These are phyloP conservation scores for Meripilus lineatus DNA, from an alignment of 1,284 basidiomycete genomes.

Conservation along the genomic window DNA sequence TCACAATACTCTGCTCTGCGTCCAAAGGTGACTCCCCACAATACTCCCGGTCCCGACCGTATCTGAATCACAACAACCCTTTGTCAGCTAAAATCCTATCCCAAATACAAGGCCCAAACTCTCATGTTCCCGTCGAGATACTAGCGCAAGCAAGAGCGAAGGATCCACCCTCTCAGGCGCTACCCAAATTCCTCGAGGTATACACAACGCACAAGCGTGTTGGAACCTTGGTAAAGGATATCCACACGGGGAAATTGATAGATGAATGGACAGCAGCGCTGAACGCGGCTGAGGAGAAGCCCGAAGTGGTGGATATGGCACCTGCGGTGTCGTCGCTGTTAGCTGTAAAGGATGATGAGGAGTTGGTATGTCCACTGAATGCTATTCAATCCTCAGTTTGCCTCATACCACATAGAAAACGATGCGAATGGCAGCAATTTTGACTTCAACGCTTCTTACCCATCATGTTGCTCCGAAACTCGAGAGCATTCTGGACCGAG, in stretches of 20 bases:
- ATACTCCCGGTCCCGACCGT: too few relatives aligned
- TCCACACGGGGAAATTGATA: constrained; percentile 73
- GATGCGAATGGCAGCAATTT: constrained; percentile 66
- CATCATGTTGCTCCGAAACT: constrained; percentile 88
- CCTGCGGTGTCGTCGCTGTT: constrained; percentile 75
- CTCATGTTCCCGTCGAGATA: constrained; percentile 59
- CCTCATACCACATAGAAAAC: constrained; percentile 60
- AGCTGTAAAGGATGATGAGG: constrained; percentile 88
- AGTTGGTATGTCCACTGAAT: constrained; percentile 56
- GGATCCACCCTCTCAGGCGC: constrained; percentile 63
- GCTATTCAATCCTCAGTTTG: neutral
- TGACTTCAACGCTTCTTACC: constrained; percentile 84
- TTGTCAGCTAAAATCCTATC: constrained; percentile 66
- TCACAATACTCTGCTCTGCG: constrained; percentile 82
- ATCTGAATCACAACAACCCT: constrained; percentile 11
- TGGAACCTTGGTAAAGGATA: constrained; percentile 73
- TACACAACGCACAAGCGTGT: constrained; percentile 58
- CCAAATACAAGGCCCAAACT: constrained; percentile 56
- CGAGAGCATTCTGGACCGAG: constrained; percentile 87
- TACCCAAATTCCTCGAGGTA: constrained; percentile 54
- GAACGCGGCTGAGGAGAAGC: constrained; percentile 45
- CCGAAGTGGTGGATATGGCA: constrained; percentile 78
- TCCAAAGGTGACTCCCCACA: constrained; percentile 91
- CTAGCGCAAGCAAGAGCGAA: constrained; percentile 70
- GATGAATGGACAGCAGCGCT: constrained; percentile 74